Evolutionary conservation across 2,329 filamentous ascomycete species (phyloP), one percentile per base, ranked within the genome.

Genomic region (Ambrosiella xylebori): DNA sequence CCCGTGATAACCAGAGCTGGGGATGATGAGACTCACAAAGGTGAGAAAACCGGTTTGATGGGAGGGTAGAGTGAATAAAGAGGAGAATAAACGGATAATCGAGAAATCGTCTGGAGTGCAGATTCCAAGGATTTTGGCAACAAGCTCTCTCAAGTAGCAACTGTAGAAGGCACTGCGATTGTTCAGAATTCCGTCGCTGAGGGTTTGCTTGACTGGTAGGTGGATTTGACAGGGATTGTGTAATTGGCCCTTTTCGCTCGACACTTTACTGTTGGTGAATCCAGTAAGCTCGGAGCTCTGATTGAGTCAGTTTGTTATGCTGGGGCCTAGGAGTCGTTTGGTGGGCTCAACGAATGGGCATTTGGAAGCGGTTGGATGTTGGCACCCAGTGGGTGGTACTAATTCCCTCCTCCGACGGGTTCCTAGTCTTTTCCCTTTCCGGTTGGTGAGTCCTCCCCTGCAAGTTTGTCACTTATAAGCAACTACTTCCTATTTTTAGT

Each of bases 41-140:
- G 52, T 54, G 52, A 54, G 52, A 9, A 51, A 7, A 35, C 13
- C 37, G 27, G 35, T 51, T 51, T 15, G 47, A 51, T 51, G 47
- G 19, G 35, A 19, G 9, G 47, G 35, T 35, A 36, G 19, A 51
- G 27, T 15, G 19, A 36, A 51, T 51, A 19, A 51, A 51, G 17
- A 11, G 19, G 9, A 51, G 19, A 51, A n/a, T 19, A 11, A 19
- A 52, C 44, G 53, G 39, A 49, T 38, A 57, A 56, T 47, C 59
- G 44, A 52, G 40, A 40, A 47, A 41, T 55, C 39, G 41, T 56
- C 49, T 38, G 17, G 55, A 56, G 41, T 35, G 53, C 56, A 56
- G 59, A 27, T 17, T 51, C 44, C 38, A 41, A 39, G 52, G 56
- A 58, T 58, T 60, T 60, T 60, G 56, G 56, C 59, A 60, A 60